These are phyloP conservation scores for Zygosaccharomyces bailii DNA, from an alignment of 805 yeast genomes.

Conservation along the genomic window DNA sequence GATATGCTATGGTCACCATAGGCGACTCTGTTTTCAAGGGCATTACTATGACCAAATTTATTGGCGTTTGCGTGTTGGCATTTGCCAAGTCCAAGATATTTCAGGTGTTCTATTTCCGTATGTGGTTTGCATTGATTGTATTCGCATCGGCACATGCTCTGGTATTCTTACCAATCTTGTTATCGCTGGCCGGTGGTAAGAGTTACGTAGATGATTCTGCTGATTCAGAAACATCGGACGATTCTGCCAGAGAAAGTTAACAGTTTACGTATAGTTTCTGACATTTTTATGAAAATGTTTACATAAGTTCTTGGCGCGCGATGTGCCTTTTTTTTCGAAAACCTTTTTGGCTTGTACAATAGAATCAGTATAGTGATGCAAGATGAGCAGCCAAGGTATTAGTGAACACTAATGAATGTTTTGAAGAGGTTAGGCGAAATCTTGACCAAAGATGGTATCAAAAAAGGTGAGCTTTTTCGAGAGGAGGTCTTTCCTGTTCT, in stretches of 20 bases:
- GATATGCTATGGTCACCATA: constrained; percentile 65
- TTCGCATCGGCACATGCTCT: constrained; percentile 78
- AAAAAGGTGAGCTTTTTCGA: constrained; percentile 10
- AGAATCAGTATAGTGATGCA: not conserved
- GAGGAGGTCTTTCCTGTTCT: constrained; percentile 11
- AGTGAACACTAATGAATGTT: constrained; percentile 24
- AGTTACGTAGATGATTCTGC: constrained; percentile 41
- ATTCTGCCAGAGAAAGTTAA: not conserved
- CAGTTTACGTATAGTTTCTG: not conserved
- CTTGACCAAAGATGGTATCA: constrained; percentile 21
- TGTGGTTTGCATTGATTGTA: constrained; percentile 83
- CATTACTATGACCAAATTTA: constrained; percentile 80
- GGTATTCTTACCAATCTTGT: constrained; percentile 69
- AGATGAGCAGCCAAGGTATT: not conserved
- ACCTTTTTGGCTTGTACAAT: not conserved
- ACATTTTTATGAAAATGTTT: not conserved
- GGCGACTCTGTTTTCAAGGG: constrained; percentile 92
- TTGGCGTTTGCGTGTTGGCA: constrained; percentile 83
- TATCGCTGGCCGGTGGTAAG: constrained; percentile 61
- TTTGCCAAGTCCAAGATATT: constrained; percentile 85
- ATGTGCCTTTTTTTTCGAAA: not conserved
- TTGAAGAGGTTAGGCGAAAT: constrained; percentile 35
- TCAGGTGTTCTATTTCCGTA: constrained; percentile 86
- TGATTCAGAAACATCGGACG: not conserved
- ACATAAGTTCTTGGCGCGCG: not conserved